Conservation (phyloP, 306 rosid species). For the Pterocarpus santalinus region DNA sequence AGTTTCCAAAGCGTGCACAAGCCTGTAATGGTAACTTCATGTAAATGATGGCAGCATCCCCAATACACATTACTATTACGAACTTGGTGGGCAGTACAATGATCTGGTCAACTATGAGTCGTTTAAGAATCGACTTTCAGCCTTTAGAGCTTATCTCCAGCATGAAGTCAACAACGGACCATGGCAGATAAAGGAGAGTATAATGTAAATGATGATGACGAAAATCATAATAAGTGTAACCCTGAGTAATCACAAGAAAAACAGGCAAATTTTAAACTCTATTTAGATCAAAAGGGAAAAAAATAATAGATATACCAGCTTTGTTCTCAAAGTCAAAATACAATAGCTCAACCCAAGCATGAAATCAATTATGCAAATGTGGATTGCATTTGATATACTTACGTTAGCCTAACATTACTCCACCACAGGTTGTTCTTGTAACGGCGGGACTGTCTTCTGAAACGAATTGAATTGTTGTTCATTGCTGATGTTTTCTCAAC, state of each 20-base stretch:
- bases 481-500: conserved; percentile 87
- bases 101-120: conserved; percentile 14
- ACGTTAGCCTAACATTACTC: conserved; percentile 90
- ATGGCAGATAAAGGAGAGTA: conserved; percentile 79
- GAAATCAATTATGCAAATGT: conserved; percentile 7
- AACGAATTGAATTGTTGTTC: conserved; percentile 83
- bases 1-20: conserved; percentile 30
- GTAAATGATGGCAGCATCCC: conserved; percentile 23
- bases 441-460: conserved; percentile 89
- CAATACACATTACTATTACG: conserved; percentile 10
- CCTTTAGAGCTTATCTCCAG: conserved; percentile 47
- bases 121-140: conserved; percentile 4
- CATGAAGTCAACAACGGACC: conserved; percentile 68
- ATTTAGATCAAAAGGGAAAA: too few relatives aligned
- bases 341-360: neutral
- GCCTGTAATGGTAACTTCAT: conserved; percentile 15
- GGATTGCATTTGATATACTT: conserved; percentile 45
- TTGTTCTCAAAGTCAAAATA: neutral
- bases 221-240: conserved; percentile 66
- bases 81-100: conserved; percentile 6
- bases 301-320: too few relatives aligned
- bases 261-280: neutral
- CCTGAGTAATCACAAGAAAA: conserved; percentile 50
- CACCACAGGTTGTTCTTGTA: conserved; percentile 84
- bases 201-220: conserved; percentile 59